phyloP scores from a whole-genome alignment of 306 rosid species.

The Inga leiocalycina region DNA sequence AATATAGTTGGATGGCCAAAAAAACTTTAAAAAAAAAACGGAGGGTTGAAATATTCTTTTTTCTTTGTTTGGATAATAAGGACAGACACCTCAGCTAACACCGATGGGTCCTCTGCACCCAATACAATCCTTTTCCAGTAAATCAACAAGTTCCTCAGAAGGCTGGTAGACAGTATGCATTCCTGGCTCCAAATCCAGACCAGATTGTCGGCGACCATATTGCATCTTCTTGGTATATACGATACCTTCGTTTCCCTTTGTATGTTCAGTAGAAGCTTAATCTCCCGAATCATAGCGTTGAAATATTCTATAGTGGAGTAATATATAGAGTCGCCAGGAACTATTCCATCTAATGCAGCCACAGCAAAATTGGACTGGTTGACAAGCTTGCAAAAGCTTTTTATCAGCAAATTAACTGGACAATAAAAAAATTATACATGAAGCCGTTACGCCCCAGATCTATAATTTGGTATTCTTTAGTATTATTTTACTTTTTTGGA shows the following conservation, averaged over 20 bases:
- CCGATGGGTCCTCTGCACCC: no score
- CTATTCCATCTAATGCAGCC: neutral
- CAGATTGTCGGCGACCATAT: no score
- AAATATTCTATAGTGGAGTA: neutral
- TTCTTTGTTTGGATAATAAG: no score
- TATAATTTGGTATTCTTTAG: neutral
- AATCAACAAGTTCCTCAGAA: no score
- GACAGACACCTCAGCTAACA: no score
- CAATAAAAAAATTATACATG: neutral
- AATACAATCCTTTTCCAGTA: no score
- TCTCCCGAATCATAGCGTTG: neutral
- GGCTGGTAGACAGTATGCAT: no score
- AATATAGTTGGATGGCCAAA: neutral
- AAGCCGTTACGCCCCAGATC: neutral
- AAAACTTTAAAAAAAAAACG: neutral
- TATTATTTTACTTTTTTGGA: no score
- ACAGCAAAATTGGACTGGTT: neutral
- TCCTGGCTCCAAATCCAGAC: no score
- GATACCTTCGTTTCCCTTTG: no score
- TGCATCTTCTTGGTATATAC: no score
- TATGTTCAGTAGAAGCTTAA: no score
- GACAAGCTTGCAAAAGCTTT: neutral
- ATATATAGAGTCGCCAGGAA: neutral
- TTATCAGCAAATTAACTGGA: neutral
- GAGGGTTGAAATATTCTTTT: neutral